phyloP scores from a whole-genome alignment of 768 basidiomycete species.

The Russula vinacea region DNA sequence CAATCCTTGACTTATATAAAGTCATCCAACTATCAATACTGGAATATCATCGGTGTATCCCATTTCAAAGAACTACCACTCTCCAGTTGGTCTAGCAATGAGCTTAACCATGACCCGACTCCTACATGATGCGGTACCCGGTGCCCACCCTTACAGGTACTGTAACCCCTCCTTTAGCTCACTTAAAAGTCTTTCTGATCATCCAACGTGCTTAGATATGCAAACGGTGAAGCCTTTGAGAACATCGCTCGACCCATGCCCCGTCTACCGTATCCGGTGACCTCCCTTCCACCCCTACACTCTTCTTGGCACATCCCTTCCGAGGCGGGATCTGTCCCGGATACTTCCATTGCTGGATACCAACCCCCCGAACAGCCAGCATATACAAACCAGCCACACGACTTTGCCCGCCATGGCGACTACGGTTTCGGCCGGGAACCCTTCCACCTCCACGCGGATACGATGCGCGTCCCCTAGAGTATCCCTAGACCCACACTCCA shows the following conservation, averaged over 20 bases:
- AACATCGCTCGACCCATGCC: not conserved
- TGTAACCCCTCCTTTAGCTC: not conserved
- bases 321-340: not conserved
- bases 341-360: not conserved
- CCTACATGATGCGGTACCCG: not conserved
- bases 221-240: not conserved
- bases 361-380: not conserved
- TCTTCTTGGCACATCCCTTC: constrained; percentile 2
- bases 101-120: not conserved
- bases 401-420: not conserved
- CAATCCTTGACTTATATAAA: constrained; percentile 9
- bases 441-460: not conserved
- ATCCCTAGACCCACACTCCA: not conserved
- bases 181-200: not conserved
- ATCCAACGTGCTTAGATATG: not conserved
- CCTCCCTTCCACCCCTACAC: not conserved
- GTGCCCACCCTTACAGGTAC: constrained; percentile 7
- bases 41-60: not conserved
- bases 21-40: not conserved
- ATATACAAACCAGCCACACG: not conserved
- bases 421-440: not conserved
- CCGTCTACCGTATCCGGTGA: not conserved
- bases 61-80: not conserved
- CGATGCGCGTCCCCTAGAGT: not conserved
- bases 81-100: not conserved